These are phyloP conservation scores for Dothideomycetidae sp. DNA, from an alignment of 2,329 filamentous ascomycete genomes.

Conservation along the genomic window DNA sequence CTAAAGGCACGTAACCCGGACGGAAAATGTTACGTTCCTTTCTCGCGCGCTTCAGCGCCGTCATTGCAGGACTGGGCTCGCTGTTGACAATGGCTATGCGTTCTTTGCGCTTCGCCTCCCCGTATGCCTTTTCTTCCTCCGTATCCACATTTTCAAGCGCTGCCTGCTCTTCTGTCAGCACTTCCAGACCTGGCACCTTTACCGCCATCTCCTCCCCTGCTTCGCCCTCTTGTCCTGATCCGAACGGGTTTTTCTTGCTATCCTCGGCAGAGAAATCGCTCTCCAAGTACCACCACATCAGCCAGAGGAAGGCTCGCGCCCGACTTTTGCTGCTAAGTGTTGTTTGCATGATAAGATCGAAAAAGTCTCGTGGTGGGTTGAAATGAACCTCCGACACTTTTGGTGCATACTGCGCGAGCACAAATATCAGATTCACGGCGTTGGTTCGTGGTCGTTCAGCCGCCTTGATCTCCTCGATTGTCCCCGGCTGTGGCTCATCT, in stretches of 20 bases:
- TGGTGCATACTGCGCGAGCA: slow-evolving; percentile 76
- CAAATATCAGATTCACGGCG: slow-evolving; percentile 91
- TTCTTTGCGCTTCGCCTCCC: slow-evolving; percentile 58
- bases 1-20: slow-evolving; percentile 22
- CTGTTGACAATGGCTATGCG: slow-evolving; percentile 57
- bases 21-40: slow-evolving; percentile 16
- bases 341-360: slow-evolving; percentile 88
- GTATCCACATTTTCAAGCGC: slow-evolving; percentile 61
- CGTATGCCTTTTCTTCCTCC: slow-evolving; percentile 53
- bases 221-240: slow-evolving; percentile 37
- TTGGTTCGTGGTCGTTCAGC: slow-evolving; percentile 66
- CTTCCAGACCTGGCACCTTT: slow-evolving; percentile 50
- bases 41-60: slow-evolving; percentile 35
- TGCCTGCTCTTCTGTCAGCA: slow-evolving; percentile 52
- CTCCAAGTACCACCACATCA: slow-evolving; percentile 99
- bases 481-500: slow-evolving; percentile 70
- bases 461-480: slow-evolving; percentile 65
- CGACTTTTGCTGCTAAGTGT: slow-evolving; percentile 69
- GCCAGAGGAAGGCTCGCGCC: slow-evolving; percentile 81
- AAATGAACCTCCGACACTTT: slow-evolving; percentile 93
- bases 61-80: slow-evolving; percentile 54
- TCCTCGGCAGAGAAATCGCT: slow-evolving; percentile 85
- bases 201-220: slow-evolving; percentile 32
- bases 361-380: slow-evolving; percentile 71
- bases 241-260: slow-evolving; percentile 83